A percentile compares a stretch with the other conserved stretches of the same genome.
These are phyloP conservation scores for Salinomyces thailandicus DNA, from an alignment of 2,329 filamentous ascomycete genomes.

Conservation along the genomic window DNA sequence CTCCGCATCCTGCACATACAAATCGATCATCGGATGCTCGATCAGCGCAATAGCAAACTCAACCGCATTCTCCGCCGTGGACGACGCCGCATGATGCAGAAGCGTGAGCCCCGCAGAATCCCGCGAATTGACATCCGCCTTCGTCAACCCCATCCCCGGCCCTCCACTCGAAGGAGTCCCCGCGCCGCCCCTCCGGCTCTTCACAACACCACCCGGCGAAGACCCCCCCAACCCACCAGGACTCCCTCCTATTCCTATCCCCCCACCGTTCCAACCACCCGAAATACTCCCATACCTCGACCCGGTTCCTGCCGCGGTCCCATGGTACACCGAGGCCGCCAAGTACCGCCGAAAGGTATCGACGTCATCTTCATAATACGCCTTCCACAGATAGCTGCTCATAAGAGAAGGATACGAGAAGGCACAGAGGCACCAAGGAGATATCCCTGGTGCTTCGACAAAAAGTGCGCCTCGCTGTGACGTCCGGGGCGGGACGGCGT, in stretches of 20 bases:
- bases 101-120: conserved; percentile 75
- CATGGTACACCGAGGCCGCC: conserved; percentile 57
- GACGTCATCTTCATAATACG: conserved; percentile 95
- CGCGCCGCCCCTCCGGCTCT: conserved; percentile 28
- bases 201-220: conserved; percentile 34
- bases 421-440: conserved; percentile 22
- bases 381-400: conserved; percentile 96
- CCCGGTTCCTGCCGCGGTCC: too few relatives aligned
- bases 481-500: conserved; percentile 49
- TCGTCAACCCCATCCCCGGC: conserved; percentile 39
- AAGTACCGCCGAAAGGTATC: conserved; percentile 85
- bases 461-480: conserved; percentile 82
- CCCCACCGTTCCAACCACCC: conserved; percentile 27
- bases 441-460: conserved; percentile 44
- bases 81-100: conserved; percentile 74
- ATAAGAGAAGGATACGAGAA: conserved; percentile 56
- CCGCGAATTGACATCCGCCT: conserved; percentile 70
- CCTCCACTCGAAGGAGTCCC: conserved; percentile 33
- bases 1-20: conserved; percentile 79
- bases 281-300: not conserved
- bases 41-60: conserved; percentile 70
- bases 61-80: conserved; percentile 55
- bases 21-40: conserved; percentile 70
- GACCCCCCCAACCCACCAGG: conserved; percentile 37
- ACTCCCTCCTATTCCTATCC: conserved; percentile 27